Conservation (phyloP, 139 green algal genomes). For the Volvox reticuliferus region DNA sequence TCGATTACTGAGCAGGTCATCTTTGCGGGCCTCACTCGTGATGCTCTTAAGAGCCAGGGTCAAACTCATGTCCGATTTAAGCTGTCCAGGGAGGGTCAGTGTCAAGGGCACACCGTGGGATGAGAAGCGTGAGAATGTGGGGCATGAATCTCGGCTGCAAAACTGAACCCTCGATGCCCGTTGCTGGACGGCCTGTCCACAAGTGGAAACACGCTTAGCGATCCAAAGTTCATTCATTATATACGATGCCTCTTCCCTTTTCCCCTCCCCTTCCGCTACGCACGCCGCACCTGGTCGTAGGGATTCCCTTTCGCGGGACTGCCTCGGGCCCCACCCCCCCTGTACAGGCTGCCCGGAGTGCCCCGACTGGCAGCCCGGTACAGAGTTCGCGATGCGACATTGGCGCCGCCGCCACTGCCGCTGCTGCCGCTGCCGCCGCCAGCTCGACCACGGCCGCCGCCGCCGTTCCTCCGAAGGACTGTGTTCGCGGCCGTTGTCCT, state of each 20-base stretch:
- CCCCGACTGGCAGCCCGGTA: neutral
- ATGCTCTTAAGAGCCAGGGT: constrained; percentile 62
- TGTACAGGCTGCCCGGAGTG: neutral
- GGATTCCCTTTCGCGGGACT: constrained; percentile 20
- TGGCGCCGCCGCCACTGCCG: neutral
- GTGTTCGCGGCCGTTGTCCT: neutral
- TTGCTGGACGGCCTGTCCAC: no score
- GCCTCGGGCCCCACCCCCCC: neutral
- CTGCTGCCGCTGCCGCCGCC: neutral
- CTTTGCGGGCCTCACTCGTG: constrained; percentile 59
- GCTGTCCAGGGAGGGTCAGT: neutral
- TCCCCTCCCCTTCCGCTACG: neutral
- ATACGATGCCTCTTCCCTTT: no score
- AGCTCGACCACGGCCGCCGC: neutral
- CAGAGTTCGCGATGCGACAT: neutral
- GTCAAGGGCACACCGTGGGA: no score
- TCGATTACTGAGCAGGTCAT: constrained; percentile 58
- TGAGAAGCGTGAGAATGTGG: no score
- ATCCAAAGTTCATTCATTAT: no score
- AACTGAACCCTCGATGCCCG: no score
- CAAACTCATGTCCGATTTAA: constrained; percentile 51
- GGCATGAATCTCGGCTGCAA: no score
- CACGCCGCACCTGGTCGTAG: constrained; percentile 24
- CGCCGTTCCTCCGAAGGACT: neutral
- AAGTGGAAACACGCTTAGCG: no score